A percentile compares a stretch with the other conserved stretches of the same genome.
phyloP scores from a whole-genome alignment of 305 asterid species.

The Solanum aculeatissimum region DNA sequence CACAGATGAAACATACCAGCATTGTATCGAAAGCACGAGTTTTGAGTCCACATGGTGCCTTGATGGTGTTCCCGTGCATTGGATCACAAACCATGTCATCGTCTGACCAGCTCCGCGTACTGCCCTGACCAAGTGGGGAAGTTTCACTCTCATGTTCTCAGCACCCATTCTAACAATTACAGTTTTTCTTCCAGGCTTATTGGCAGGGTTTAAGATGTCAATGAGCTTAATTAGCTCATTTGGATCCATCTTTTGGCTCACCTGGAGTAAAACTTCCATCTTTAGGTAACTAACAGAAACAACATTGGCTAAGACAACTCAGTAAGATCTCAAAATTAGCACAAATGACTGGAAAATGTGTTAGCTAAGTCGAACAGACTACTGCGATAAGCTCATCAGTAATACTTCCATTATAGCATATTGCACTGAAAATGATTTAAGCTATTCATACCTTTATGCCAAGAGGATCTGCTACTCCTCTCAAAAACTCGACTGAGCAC shows the following conservation, averaged over 20 bases:
- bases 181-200: constrained; percentile 73
- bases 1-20: constrained; percentile 38
- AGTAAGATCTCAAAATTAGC: neutral
- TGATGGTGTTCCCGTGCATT: constrained; percentile 79
- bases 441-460: constrained; percentile 50
- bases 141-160: constrained; percentile 79
- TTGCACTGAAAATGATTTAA: neutral
- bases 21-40: constrained; percentile 73
- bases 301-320: neutral
- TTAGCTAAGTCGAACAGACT: neutral
- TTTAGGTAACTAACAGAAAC: neutral
- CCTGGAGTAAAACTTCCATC: constrained; percentile 30
- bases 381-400: neutral
- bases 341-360: neutral
- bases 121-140: constrained; percentile 66
- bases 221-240: constrained; percentile 55
- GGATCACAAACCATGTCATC: constrained; percentile 74
- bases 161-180: constrained; percentile 75
- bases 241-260: constrained; percentile 86
- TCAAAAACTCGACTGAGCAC: constrained; percentile 69
- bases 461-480: constrained; percentile 69
- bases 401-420: neutral
- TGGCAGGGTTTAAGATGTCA: constrained; percentile 51
- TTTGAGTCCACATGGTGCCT: constrained; percentile 77
- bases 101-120: constrained; percentile 67